Evolutionary conservation across 1,139 yeast genomes (phyloP), one percentile per base, ranked within the genome.

Genomic region (Tardiomyces digboiensis): DNA sequence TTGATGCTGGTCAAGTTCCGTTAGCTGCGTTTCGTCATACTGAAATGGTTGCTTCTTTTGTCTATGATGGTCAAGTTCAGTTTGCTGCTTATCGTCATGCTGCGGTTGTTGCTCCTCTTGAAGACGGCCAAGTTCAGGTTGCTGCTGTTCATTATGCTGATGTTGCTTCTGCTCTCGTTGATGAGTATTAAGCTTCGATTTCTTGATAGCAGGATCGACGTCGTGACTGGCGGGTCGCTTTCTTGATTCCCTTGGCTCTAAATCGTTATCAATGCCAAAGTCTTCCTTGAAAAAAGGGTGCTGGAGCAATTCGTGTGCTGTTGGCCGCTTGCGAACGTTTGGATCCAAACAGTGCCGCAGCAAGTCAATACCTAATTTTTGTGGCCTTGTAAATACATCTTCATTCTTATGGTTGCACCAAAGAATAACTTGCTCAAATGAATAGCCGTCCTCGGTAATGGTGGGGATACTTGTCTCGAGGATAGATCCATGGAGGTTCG

Each of bases 401-500:
- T 26, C 33, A 16, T n/a, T 26, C 33, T 64, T 49, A 55, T 63
- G 49, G 51, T 56, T 29, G 61, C 71, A 64, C 62, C 70, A 65
- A 39, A 64, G 63, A 3, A 74, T 57, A 20, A 75, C 46, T 40
- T 53, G 51, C 19, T 65, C 65, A 41, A 72, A 54, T 13, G 67
- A 46, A 41, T 56, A 53, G 8, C 65, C 61, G 12, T 53, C 46
- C 6, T 66, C 67, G 29, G 60, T 64, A 21, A 73, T 54, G 12
- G 74, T 66, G 2, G 77, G 74, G 14, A 76, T 59, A 45, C 70
- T 79, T 14, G 89, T 72, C 50, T 88, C 97, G 46, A 89, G 75
- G 0, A 89, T 91, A 48, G 91, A 73, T 0, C 98, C 97, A 67
- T 91, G 99, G 39, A 87, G 63, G 46, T 77, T 75, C 3, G 97